Evolutionary conservation across 768 basidiomycete species (phyloP), one percentile per base, ranked within the genome.

Genomic region (Suillus americanus): DNA sequence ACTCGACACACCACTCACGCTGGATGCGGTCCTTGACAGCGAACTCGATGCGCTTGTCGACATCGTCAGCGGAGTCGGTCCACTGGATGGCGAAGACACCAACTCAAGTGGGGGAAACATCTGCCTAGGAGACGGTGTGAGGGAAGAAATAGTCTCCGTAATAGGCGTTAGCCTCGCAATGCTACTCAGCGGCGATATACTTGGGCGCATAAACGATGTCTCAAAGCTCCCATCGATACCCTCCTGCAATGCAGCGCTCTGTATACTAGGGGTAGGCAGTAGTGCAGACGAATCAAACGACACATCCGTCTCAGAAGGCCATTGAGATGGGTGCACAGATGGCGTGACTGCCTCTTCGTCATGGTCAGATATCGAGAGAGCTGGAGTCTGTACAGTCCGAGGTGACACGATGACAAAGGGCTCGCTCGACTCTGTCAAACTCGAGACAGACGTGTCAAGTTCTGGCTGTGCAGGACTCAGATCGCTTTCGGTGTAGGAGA

Each of bases 281-380:
- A 94, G 78, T n/a, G 90, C 77, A 1, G 90, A 90, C 0, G 92
- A 92, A 25, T 93, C 91, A 66, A 89, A 94, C 0, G 92, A 89
- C 12, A 80, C 71, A 62, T 91, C 86, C 0, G 87, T 89, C 69
- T 87, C 87, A 3, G 82, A 73, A 3, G 83, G 86, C 89, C 90
- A 93, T 30, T 79, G 68, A 51, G 82, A 80, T 63, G 77, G 76
- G 55, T 77, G 74, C 64, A 83, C 66, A 46, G 81, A 76, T 60
- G 81, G 70, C 60, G 77, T 65, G 71, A 81, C 65, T 77, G 83
- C 23, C 38, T 59, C 57, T 38, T 41, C 57, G 12, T 59, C 57
- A 59, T 28, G 57, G 10, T 59, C 57, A 59, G 56, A 57, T 12
- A 37, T 41, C 40, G 35, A 41, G 10, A 59, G 40, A 43, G 10